These are phyloP conservation scores for Ascochyta clinopodiicola DNA, from an alignment of 2,329 filamentous ascomycete genomes.

Conservation along the genomic window DNA sequence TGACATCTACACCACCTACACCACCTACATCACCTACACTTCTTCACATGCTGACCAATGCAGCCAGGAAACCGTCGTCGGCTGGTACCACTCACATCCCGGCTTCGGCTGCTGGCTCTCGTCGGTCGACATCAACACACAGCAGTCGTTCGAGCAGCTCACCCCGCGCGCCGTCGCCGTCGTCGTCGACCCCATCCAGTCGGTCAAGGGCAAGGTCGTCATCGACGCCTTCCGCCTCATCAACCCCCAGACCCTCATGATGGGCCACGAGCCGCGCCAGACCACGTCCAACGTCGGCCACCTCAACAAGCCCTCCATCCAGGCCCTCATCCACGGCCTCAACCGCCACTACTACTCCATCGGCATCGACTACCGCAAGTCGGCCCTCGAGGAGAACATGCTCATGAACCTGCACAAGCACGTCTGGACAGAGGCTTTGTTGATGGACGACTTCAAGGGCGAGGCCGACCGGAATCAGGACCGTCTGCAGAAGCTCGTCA, in stretches of 20 bases:
- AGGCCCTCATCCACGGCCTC: conserved; percentile 95
- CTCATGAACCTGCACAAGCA: conserved; percentile 99
- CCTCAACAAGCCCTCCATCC: conserved; percentile 99
- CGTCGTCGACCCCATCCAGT: conserved; percentile 98
- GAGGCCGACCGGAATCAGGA: conserved; percentile 89
- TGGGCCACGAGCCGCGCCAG: conserved; percentile 96
- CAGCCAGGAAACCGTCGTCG: conserved; percentile 94
- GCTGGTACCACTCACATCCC: conserved; percentile 99
- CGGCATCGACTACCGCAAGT: conserved; percentile 97
- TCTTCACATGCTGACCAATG: conserved; percentile 24
- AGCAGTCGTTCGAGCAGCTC: conserved; percentile 99
- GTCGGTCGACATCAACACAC: conserved; percentile 98
- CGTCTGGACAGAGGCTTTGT: conserved; percentile 95
- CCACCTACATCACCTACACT: not conserved
- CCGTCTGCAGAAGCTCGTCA: conserved; percentile 82
- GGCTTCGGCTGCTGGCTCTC: conserved; percentile 99
- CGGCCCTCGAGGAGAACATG: conserved; percentile 98
- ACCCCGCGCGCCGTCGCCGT: conserved; percentile 96
- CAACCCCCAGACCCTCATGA: conserved; percentile 96
- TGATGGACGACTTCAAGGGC: conserved; percentile 93
- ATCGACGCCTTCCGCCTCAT: conserved; percentile 99
- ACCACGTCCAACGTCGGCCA: conserved; percentile 98
- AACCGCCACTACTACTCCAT: conserved; percentile 99
- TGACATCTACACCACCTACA: not conserved
- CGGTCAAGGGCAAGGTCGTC: conserved; percentile 98